Conservation (phyloP, 2,329 filamentous ascomycete genomes). For the Verticillium isaacii region DNA sequence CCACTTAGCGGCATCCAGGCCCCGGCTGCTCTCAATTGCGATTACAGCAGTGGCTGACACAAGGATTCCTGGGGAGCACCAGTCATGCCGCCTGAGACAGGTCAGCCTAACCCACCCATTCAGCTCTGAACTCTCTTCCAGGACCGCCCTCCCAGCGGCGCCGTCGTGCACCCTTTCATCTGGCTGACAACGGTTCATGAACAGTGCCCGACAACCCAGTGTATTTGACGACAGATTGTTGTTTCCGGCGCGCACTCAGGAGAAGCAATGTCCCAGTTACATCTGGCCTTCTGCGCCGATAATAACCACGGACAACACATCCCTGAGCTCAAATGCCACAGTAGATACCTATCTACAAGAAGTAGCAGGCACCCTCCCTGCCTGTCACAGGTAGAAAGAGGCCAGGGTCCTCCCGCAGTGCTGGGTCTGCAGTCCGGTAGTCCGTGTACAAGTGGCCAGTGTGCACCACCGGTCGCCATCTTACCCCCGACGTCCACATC, state of each 20-base stretch:
- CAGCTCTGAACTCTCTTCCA: neutral
- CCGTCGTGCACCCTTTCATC: neutral
- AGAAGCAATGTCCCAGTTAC: neutral
- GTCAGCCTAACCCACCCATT: neutral
- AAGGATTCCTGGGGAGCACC: neutral
- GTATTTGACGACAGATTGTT: no score
- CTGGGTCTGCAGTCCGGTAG: neutral
- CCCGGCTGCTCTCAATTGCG: neutral
- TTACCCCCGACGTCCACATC: neutral
- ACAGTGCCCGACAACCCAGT: no score
- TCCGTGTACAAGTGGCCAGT: neutral
- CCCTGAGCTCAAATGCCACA: neutral
- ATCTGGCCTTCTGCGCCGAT: no score
- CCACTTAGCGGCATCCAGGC: neutral
- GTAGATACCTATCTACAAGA: neutral
- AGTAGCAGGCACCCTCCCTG: neutral
- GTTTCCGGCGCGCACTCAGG: neutral
- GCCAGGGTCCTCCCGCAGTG: neutral
- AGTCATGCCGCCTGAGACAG: neutral
- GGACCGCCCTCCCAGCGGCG: neutral
- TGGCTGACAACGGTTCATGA: no score
- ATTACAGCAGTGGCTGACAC: constrained; percentile 3
- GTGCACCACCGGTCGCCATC: neutral
- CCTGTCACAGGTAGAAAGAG: neutral
- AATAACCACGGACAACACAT: neutral